Base-by-base conservation (phyloP, 2,329 filamentous ascomycete genomes). In the Geosmithia flava region DNA sequence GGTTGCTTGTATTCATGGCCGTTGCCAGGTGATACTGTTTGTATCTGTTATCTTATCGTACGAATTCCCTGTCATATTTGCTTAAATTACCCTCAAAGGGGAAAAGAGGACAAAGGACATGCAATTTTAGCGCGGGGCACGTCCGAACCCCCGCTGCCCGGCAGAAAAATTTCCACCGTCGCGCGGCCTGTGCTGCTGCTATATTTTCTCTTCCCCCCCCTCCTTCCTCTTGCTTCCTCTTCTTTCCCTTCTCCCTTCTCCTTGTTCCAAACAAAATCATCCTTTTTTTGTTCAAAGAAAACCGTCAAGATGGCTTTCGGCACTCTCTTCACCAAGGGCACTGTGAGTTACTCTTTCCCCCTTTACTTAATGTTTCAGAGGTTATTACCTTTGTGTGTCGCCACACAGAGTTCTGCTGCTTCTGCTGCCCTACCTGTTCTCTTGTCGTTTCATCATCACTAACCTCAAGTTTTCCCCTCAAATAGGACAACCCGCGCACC, bases 401-500 rank as follows among this genome's bases (percentile, higher is more conserved):
- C 33, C 15, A 11, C 33, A 4, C 33, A 16, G 6, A 37, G 19
- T 48, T 54, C 49, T 47, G 33, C 33, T 37, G 33, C 33, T 37
- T 13, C 56, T 63, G 57, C 52, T 55, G 49, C n/a, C n/a, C n/a
- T n/a, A 53, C 49, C 55, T 48, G 20, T 51, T 52, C 52, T 53
- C 27, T 45, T 17, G n/a, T 52, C 58, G 51, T 37, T 11, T 3
- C 33, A 11, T 11, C 33, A 11, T 11, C 3, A 16, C 33, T 37
- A 11, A 37, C 33, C 10, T 37, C 15, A 16, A 11, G 3, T 3
- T 11, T 16, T 13, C 11, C 15, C 33, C n/a, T n/a, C n/a, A n/a
- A n/a, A n/a, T 65, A 96, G 90, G 80, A 78, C 67, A 95, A 96
- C 80, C 76, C 86, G 71, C 90, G 91, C 76, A 86, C 85, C 69